phyloP scores from a whole-genome alignment of 2,329 filamentous ascomycete species.

The Trichophyton mentagrophytes region DNA sequence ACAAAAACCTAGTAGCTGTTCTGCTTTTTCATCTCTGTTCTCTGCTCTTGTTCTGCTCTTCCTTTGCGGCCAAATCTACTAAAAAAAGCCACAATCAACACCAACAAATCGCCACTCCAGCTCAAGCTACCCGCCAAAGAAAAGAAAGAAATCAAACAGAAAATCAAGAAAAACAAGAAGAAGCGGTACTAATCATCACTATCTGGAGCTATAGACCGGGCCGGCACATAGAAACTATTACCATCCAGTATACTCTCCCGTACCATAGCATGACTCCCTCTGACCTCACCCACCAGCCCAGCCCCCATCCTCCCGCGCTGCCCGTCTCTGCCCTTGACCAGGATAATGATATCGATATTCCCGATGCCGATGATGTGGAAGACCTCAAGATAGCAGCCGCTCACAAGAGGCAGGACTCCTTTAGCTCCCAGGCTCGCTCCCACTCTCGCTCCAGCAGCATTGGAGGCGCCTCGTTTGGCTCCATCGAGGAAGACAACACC shows the following conservation, averaged over 20 bases:
- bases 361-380: constrained; percentile 1
- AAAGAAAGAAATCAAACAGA: background rate
- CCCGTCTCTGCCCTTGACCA: background rate
- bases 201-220: background rate
- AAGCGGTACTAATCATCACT: background rate
- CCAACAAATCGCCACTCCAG: background rate
- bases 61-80: background rate
- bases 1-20: constrained; percentile 1
- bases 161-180: background rate
- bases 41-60: background rate
- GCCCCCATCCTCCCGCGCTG: background rate
- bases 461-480: constrained; percentile 31
- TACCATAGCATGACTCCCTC: constrained; percentile 4
- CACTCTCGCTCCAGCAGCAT: constrained; percentile 29
- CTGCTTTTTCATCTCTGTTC: background rate
- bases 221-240: background rate
- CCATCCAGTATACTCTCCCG: constrained; percentile 3
- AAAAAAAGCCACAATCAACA: background rate
- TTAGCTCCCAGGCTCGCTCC: constrained; percentile 25
- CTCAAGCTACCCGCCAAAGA: background rate
- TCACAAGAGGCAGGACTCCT: constrained; percentile 15
- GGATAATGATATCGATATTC: background rate
- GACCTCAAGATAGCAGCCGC: constrained; percentile 1
- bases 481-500: constrained; percentile 33
- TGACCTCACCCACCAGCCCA: background rate